Percentiles rank a stretch among this genome's conserved stretches.
phyloP scores from a whole-genome alignment of 2,329 filamentous ascomycete species.

The Colletotrichum sp. region DNA sequence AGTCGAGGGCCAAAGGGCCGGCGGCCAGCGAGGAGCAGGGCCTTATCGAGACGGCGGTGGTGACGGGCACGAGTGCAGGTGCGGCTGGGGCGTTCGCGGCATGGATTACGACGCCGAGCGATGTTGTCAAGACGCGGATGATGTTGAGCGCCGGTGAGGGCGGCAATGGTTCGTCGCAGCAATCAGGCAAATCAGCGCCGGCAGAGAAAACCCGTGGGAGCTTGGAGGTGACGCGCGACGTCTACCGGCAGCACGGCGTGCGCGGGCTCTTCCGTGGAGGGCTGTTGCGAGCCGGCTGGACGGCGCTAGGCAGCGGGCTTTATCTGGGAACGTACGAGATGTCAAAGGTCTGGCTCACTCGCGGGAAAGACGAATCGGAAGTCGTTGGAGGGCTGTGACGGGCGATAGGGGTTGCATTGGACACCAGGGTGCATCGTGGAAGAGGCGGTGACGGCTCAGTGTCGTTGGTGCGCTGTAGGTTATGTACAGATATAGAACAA shows the following conservation, averaged over 20 bases:
- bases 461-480: background rate
- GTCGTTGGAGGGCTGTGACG: conserved; percentile 35
- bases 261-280: conserved; percentile 81
- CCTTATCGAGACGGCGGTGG: conserved; percentile 69
- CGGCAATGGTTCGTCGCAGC: background rate
- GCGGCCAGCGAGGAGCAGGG: conserved; percentile 23
- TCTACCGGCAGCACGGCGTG: conserved; percentile 71
- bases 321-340: conserved; percentile 89
- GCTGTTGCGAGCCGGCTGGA: conserved; percentile 77
- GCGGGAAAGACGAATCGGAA: conserved; percentile 44
- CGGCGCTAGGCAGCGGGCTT: conserved; percentile 79
- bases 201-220: conserved; percentile 38
- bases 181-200: background rate
- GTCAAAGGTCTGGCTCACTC: conserved; percentile 68
- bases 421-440: background rate
- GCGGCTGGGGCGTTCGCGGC: conserved; percentile 77
- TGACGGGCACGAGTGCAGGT: conserved; percentile 78
- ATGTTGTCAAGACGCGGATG: conserved; percentile 88
- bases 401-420: background rate
- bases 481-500: background rate
- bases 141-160: conserved; percentile 71
- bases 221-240: conserved; percentile 66
- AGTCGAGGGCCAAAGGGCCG: conserved; percentile 31
- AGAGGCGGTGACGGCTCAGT: background rate
- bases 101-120: conserved; percentile 84